Percentiles rank a stretch among this genome's conserved stretches.
phyloP scores from a whole-genome alignment of 345 rosid genomes.

The Pistacia atlantica region DNA sequence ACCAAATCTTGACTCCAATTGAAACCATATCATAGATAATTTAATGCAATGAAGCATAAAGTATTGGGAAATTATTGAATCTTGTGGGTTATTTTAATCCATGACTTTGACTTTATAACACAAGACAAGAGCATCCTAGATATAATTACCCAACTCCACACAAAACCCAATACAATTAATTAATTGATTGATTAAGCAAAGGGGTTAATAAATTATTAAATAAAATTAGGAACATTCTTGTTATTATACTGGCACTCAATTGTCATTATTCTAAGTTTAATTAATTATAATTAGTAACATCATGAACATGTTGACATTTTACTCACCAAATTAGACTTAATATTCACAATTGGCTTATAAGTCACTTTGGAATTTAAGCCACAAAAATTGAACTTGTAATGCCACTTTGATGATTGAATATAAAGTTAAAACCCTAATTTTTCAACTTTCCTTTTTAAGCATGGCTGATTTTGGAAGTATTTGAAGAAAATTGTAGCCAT shows the following conservation, averaged over 20 bases:
- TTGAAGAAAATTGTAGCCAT: too few species aligned
- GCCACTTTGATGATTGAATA: too few species aligned
- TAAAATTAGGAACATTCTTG: not conserved
- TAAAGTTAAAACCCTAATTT: too few species aligned
- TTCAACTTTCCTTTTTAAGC: too few species aligned
- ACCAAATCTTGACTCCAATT: slow-evolving; percentile 32
- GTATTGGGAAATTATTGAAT: not conserved
- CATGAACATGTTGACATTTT: slow-evolving; percentile 10
- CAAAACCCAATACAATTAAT: not conserved
- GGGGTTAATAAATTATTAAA: not conserved
- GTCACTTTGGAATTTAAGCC: too few species aligned
- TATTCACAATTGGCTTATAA: not conserved
- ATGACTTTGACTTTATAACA: slow-evolving; percentile 3
- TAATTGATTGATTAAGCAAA: not conserved
- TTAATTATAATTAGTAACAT: not conserved
- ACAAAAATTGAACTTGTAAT: too few species aligned
- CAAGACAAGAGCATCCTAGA: not conserved
- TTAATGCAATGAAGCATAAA: not conserved
- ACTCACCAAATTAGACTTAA: not conserved
- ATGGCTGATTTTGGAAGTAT: too few species aligned
- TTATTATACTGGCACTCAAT: too few species aligned
- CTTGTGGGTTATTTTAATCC: not conserved
- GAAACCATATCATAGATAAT: not conserved
- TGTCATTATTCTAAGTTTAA: not conserved
- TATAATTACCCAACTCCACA: not conserved